Conservation (phyloP, 2,329 filamentous ascomycete genomes). For the Stemphylium lycopersici region DNA sequence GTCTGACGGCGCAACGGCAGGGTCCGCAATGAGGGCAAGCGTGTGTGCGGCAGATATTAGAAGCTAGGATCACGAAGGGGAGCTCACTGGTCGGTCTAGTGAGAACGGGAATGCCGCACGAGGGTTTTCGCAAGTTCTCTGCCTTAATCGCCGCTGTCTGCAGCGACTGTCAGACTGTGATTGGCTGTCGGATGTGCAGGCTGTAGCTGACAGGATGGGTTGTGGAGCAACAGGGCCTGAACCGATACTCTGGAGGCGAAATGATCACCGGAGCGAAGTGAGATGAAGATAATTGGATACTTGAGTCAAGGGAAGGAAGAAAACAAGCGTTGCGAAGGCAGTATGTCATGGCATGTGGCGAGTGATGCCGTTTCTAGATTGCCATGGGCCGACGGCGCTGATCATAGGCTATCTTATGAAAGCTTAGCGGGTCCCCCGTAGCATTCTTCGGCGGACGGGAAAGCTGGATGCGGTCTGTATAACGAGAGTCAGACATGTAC, state of each 20-base stretch:
- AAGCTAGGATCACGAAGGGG: constrained; percentile 25
- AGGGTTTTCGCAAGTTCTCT: constrained; percentile 37
- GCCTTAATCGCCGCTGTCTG: constrained; percentile 44
- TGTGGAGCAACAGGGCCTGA: constrained; percentile 38
- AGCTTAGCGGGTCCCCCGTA: constrained; percentile 39
- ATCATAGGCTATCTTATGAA: constrained; percentile 34
- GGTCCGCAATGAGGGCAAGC: constrained; percentile 33
- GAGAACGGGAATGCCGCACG: constrained; percentile 41
- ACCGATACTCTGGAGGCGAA: constrained; percentile 47
- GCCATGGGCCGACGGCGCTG: constrained; percentile 42
- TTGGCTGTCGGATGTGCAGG: constrained; percentile 33
- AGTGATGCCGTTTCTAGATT: constrained; percentile 46
- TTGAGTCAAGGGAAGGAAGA: constrained; percentile 23
- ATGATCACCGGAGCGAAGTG: constrained; percentile 34
- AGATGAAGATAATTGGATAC: constrained; percentile 22
- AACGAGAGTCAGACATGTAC: constrained; percentile 5
- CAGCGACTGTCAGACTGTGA: constrained; percentile 26
- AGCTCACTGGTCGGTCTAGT: constrained; percentile 31
- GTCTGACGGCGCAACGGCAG: constrained; percentile 40
- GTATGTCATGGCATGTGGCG: constrained; percentile 41
- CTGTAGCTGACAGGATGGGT: constrained; percentile 39
- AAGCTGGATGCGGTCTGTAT: constrained; percentile 12
- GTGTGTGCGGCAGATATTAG: constrained; percentile 32
- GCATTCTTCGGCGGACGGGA: constrained; percentile 14
- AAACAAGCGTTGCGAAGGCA: constrained; percentile 29